Conservation (phyloP, 2,329 filamentous ascomycete species). For the Phialocephala subalpina region DNA sequence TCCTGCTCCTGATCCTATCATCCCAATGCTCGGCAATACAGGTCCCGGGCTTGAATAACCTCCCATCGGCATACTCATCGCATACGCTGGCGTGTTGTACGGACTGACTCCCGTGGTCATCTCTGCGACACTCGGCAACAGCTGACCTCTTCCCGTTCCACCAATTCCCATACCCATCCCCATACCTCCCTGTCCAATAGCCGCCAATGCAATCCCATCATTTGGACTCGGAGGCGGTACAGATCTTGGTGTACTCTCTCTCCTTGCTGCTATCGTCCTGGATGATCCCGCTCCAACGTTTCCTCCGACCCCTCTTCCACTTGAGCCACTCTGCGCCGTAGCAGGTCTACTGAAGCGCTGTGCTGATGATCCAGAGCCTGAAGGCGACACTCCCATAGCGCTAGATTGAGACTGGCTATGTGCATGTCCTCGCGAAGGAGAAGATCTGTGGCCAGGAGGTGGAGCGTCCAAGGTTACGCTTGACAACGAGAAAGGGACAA, state of each 20-base stretch:
- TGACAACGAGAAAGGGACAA: constrained; percentile 81
- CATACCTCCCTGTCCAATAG: constrained; percentile 39
- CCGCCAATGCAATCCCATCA: constrained; percentile 45
- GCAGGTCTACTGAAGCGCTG: constrained; percentile 38
- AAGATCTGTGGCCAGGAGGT: constrained; percentile 50
- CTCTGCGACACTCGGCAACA: constrained; percentile 68
- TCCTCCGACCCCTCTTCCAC: constrained; percentile 20
- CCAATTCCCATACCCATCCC: constrained; percentile 37
- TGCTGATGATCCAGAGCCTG: constrained; percentile 21
- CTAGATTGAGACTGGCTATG: constrained; percentile 41
- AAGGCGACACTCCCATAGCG: constrained; percentile 25
- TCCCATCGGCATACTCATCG: constrained; percentile 44
- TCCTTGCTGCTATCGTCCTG: constrained; percentile 41
- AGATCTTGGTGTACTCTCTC: constrained; percentile 44
- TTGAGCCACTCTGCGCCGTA: constrained; percentile 31
- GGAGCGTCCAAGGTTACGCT: constrained; percentile 58
- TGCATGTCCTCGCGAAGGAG: constrained; percentile 47
- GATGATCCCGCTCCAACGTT: constrained; percentile 24
- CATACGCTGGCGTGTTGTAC: constrained; percentile 65
- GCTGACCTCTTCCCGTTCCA: constrained; percentile 39
- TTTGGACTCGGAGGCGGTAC: constrained; percentile 48
- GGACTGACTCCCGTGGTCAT: constrained; percentile 70
- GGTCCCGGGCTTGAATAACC: constrained; percentile 52
- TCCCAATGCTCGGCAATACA: constrained; percentile 44
- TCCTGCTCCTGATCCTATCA: constrained; percentile 23